Percentiles rank a stretch among this genome's conserved stretches.
Conservation (phyloP, 768 basidiomycete genomes). For the Piloderma croceum region DNA sequence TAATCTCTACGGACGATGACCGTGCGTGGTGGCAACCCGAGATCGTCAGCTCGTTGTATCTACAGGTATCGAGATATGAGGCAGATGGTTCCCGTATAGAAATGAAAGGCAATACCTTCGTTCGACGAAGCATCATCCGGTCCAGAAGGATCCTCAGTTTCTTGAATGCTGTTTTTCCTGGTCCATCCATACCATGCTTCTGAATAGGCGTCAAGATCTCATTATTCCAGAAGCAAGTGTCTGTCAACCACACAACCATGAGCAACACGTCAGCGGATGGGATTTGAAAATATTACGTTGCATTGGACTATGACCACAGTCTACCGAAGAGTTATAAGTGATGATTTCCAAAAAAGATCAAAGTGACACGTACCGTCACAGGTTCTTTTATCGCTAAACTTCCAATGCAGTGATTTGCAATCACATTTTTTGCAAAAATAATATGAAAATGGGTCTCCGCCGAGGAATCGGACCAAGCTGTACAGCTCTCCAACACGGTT, state of each 20-base stretch:
- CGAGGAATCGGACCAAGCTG: slow-evolving; percentile 86
- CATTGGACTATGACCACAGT: slow-evolving; percentile 83
- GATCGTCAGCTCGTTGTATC: slow-evolving; percentile 93
- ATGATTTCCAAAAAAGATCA: no score
- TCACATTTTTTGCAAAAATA: slow-evolving; percentile 93
- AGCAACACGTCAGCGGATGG: slow-evolving; percentile 5
- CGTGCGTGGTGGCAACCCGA: slow-evolving; percentile 89
- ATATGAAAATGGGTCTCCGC: slow-evolving; percentile 87
- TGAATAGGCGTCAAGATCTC: slow-evolving; percentile 97
- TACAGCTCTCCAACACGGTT: slow-evolving; percentile 99
- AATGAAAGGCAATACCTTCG: slow-evolving; percentile 38
- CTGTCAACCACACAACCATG: neutral
- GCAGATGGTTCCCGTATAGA: neutral
- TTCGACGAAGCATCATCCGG: slow-evolving; percentile 91
- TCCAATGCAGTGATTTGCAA: slow-evolving; percentile 96
- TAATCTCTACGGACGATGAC: slow-evolving; percentile 85
- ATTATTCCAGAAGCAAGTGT: slow-evolving; percentile 97
- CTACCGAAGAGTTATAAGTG: slow-evolving; percentile 30
- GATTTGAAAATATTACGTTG: slow-evolving; percentile 50
- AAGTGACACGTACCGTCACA: slow-evolving; percentile 64
- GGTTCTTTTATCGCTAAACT: slow-evolving; percentile 71
- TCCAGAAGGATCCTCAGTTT: slow-evolving; percentile 87
- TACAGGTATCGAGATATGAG: slow-evolving; percentile 26
- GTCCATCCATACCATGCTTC: slow-evolving; percentile 76
- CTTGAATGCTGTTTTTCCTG: slow-evolving; percentile 81